phyloP scores from a whole-genome alignment of 192 early-diverging fungal species.

The Rhizoclosmatium sp. region DNA sequence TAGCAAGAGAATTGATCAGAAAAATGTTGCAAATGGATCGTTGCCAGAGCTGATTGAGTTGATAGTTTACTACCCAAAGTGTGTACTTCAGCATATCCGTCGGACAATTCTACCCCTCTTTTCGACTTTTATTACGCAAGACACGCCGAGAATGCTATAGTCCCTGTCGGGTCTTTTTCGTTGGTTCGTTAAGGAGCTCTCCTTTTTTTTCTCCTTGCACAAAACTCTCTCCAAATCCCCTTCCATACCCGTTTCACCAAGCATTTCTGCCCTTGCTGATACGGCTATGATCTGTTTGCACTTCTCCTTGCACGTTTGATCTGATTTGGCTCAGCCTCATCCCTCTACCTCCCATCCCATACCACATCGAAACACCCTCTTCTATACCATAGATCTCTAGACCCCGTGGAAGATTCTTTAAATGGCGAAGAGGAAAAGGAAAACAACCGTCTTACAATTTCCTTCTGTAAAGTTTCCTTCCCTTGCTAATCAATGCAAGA shows the following conservation, averaged over 20 bases:
- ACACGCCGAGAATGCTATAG: no score
- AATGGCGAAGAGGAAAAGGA: slow-evolving; percentile 23
- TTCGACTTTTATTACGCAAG: background rate
- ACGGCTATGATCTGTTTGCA: no score
- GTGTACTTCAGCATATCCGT: no score
- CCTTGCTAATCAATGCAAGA: background rate
- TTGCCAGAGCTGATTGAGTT: no score
- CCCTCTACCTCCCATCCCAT: background rate
- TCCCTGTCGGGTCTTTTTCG: no score
- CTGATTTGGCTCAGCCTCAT: background rate
- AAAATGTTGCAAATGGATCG: no score
- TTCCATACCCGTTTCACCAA: background rate
- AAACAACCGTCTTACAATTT: background rate
- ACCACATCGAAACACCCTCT: background rate
- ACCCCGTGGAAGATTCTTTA: slow-evolving; percentile 28
- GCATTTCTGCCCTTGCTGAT: background rate
- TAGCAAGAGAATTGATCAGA: no score
- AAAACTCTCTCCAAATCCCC: background rate
- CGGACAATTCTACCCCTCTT: no score
- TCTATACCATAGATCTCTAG: slow-evolving; percentile 29
- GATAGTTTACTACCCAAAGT: no score
- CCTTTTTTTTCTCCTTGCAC: slow-evolving; percentile 2
- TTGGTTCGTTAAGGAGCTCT: background rate
- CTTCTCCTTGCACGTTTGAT: no score
- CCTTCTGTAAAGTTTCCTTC: slow-evolving; percentile 30